Conservation (phyloP, 805 yeast species). For the Blastobotrys attinorum region DNA sequence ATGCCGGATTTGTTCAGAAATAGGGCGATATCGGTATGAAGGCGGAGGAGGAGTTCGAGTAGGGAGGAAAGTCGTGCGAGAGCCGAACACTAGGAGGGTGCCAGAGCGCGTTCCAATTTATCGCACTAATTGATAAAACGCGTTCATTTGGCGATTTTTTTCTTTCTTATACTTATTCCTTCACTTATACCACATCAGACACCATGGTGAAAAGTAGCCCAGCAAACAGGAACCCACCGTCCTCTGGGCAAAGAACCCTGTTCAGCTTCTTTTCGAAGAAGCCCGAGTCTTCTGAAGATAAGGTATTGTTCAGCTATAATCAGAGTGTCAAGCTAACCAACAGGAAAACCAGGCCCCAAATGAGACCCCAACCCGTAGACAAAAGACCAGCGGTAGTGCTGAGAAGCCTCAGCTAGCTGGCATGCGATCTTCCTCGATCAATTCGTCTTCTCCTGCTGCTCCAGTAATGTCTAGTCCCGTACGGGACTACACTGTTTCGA, state of each 20-base stretch:
- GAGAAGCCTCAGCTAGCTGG: not conserved
- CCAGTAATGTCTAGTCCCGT: not conserved
- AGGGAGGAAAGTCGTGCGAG: too few species aligned
- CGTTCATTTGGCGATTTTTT: too few species aligned
- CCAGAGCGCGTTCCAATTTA: too few species aligned
- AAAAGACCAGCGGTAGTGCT: not conserved
- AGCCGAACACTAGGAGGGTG: too few species aligned
- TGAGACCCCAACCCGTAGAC: not conserved
- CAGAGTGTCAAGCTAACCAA: not conserved
- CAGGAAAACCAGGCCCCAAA: not conserved
- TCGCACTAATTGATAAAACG: too few species aligned
- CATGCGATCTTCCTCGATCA: too few species aligned
- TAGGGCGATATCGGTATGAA: too few species aligned
- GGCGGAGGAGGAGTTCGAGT: too few species aligned
- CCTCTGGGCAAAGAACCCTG: not conserved
- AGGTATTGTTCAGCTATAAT: not conserved
- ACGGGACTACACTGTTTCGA: not conserved
- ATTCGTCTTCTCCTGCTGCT: too few species aligned
- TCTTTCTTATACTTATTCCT: too few species aligned
- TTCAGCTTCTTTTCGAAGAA: not conserved
- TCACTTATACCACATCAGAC: too few species aligned
- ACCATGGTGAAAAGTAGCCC: not conserved
- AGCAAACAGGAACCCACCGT: not conserved
- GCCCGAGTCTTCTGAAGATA: not conserved
- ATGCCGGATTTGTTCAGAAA: too few species aligned